A percentile compares a stretch with the other conserved stretches of the same genome.
Conservation (phyloP, 768 basidiomycete genomes). For the Kwoniella dendrophila region DNA sequence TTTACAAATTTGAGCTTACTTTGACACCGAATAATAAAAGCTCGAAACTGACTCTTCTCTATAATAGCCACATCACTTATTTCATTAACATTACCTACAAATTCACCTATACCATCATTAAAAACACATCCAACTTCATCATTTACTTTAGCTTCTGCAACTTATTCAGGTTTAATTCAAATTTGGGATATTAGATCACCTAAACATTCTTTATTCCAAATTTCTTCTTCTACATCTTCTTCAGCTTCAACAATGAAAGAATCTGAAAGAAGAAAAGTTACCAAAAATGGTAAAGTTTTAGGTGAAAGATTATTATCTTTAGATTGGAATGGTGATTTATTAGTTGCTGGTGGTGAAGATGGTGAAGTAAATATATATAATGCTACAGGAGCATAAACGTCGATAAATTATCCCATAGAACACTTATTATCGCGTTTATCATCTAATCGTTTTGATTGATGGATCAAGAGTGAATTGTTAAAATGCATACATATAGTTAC, state of each 20-base stretch:
- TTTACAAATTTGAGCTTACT: too few species aligned
- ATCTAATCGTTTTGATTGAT: too few species aligned
- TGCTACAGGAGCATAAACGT: constrained; percentile 51
- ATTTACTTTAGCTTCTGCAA: constrained; percentile 56
- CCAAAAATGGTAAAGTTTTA: constrained; percentile 50
- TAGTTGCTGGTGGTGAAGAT: constrained; percentile 59
- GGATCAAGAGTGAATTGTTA: too few species aligned
- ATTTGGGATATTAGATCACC: constrained; percentile 60
- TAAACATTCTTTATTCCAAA: constrained; percentile 57
- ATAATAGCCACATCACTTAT: constrained; percentile 54
- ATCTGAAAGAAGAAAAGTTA: constrained; percentile 33
- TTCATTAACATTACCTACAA: constrained; percentile 55
- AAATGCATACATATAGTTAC: too few species aligned
- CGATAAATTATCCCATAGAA: too few species aligned
- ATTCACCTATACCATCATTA: constrained; percentile 57
- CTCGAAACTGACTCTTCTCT: too few species aligned
- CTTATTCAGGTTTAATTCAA: constrained; percentile 56
- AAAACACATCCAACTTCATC: constrained; percentile 57
- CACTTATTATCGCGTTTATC: too few species aligned
- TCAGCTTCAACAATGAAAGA: constrained; percentile 38
- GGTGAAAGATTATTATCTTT: constrained; percentile 57
- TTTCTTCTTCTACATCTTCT: too few species aligned
- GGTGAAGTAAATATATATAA: constrained; percentile 55
- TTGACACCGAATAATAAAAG: too few species aligned
- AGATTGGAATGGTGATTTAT: constrained; percentile 59